Base-by-base conservation (phyloP, 169 alveolate genomes). In the Prorocentrum cordatum region DNA sequence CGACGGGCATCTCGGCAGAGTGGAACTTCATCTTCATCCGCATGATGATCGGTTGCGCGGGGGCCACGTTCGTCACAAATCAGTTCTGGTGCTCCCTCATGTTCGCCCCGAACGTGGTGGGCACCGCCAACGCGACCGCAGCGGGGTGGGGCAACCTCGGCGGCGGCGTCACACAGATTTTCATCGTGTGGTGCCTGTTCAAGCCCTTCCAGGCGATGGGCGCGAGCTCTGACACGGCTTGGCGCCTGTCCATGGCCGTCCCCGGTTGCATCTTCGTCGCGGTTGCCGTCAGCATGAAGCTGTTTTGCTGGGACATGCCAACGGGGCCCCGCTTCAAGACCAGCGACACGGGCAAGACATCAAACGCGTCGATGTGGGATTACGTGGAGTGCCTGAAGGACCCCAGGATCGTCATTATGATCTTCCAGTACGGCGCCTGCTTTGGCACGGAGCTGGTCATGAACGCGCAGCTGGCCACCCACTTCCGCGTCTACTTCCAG, bases 111-210 rank as follows among this genome's bases (percentile, higher is more conserved):
- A 80, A 80, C 38, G 66, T 61, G 47, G 47, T 80, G 7, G 89
- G 79, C 32, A 39, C 79, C 27, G 89, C 89, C 67, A 80, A 80
- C 33, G 89, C 89, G 26, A 58, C 73, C 10, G 84, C 84, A 73
- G 84, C 84, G 5, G 84, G 84, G 31, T 73, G 84, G 84, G 84
- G 84, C 18, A 73, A 73, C 24, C 50, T 73, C 70, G 84, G 84
- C 22, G 84, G 84, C 1, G 84, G 84, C 1, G 68, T 73, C 54
- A 73, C 84, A 2, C 84, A 73, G 24, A 73, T 73, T 68, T 45
- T 73, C 35, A 73, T 73, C 70, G 36, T 73, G 3, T 47, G 54
- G 12, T 50, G 42, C 33, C 84, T 47, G 22, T 73, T 47, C 54
- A 32, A 66, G 27, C 75, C 75, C n/a, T 12, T 66, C 54, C 32